Base-by-base conservation (phyloP, 1,284 basidiomycete species). In the Apiotrichum siamense region DNA sequence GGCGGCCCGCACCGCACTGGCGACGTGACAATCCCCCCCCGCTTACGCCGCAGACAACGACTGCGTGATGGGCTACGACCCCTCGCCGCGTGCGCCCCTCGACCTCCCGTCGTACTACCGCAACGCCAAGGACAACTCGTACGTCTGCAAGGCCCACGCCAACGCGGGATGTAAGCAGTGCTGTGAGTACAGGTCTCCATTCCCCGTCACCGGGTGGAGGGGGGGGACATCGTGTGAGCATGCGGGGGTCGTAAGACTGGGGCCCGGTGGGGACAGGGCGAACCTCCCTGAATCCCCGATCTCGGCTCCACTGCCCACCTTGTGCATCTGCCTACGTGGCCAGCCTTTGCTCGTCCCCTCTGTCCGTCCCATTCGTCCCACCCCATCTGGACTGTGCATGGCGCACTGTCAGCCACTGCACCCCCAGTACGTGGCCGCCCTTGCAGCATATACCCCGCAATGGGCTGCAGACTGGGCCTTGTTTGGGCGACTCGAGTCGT, bases 141-240 rank as follows among this genome's bases (percentile, higher is more conserved):
- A 23, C 63, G 59, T 69, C 46, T 75, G 74, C 64, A 75, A 75
- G 61, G 63, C 69, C 37, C 74, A 75, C 52, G 67, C 60, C 52
- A 71, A 69, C 55, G 42, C 61, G 44, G 61, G 63, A 48, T 75
- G 74, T 62, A 70, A 67, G 49, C 66, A 65, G 44, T 75, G 74
- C 64, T 75, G 70, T 72, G 49, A 66, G 70, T 69, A 10, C 21
- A 17, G 15, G 3, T 7, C 12, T 13, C 24, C 20, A 25, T 23
- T n/a, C n/a, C n/a, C n/a, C n/a, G n/a, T n/a, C n/a, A n/a, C n/a
- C n/a, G n/a, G n/a, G n/a, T n/a, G n/a, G n/a, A n/a, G n/a, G n/a
- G n/a, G n/a, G n/a, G n/a, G 39, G 27, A 18, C 18, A 35, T 33
- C 45, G 27, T 31, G 38, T 39, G 37, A 12, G 18, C 12, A 24